Percentiles rank a stretch among this genome's conserved stretches.
Conservation (phyloP, 495 filamentous ascomycete species). For the Collariella sp. region DNA sequence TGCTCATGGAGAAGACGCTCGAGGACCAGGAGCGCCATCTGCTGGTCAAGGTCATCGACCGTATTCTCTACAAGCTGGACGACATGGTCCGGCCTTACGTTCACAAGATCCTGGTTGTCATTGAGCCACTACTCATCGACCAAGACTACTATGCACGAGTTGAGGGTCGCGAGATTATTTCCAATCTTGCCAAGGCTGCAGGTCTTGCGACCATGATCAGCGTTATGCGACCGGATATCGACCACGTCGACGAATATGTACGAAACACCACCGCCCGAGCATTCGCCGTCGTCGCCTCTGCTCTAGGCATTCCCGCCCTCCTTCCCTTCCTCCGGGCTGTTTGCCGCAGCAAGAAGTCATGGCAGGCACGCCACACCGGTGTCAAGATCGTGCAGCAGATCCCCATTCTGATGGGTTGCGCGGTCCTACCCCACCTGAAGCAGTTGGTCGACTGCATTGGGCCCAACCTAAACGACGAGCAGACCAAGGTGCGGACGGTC, state of each 20-base stretch:
- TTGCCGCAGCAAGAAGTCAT: constrained; percentile 95
- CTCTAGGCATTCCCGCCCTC: constrained; percentile 89
- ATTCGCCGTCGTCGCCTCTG: constrained; percentile 94
- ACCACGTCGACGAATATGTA: constrained; percentile 98
- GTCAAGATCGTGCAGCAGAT: constrained; percentile 99
- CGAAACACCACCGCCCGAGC: constrained; percentile 96
- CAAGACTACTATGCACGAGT: constrained; percentile 99
- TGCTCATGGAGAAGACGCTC: constrained; percentile 97
- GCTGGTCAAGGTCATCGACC: constrained; percentile 97
- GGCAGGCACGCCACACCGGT: constrained; percentile 98
- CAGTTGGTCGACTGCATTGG: constrained; percentile 94
- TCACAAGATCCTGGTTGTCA: constrained; percentile 98
- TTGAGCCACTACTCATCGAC: constrained; percentile 96
- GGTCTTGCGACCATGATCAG: constrained; percentile 99
- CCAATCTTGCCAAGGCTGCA: constrained; percentile 91
- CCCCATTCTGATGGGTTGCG: constrained; percentile 98
- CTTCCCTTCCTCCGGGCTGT: constrained; percentile 93
- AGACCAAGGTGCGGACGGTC: constrained; percentile 93
- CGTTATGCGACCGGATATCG: constrained; percentile 97
- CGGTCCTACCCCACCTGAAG: constrained; percentile 91
- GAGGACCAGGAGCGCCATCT: constrained; percentile 98
- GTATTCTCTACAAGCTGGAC: constrained; percentile 96
- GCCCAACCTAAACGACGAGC: constrained; percentile 92
- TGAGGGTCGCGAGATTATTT: constrained; percentile 97
- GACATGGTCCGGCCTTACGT: constrained; percentile 94